Evolutionary conservation across 2,329 filamentous ascomycete genomes (phyloP).

Genomic region (Westerdykella aurantiaca): DNA sequence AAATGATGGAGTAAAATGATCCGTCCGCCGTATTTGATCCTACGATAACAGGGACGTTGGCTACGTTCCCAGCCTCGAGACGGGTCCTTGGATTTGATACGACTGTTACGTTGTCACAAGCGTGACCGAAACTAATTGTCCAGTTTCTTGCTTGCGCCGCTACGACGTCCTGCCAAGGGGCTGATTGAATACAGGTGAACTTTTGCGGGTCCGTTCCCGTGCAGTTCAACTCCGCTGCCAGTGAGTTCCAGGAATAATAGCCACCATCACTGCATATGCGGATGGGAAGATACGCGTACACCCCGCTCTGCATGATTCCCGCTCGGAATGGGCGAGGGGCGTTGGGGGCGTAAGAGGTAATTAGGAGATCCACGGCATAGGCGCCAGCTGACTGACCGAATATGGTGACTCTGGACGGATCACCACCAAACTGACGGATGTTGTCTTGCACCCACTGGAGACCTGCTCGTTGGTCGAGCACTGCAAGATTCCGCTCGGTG

Average conservation of each 20-base stretch:
- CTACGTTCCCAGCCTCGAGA: conserved; percentile 18
- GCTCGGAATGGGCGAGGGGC: conserved; percentile 23
- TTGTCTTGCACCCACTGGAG: conserved; percentile 39
- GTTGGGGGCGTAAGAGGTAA: conserved; percentile 22
- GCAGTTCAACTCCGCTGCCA: conserved; percentile 18
- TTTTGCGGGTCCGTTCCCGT: conserved; percentile 11
- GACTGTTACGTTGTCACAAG: conserved; percentile 19
- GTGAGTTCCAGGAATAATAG: conserved; percentile 16
- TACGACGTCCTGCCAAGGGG: conserved; percentile 14
- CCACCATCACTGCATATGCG: conserved; percentile 1
- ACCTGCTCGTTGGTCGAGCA: conserved; percentile 34
- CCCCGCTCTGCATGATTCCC: conserved; percentile 18
- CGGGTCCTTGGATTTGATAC: conserved; percentile 13
- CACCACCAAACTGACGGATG: conserved; percentile 46
- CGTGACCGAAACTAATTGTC: conserved; percentile 17
- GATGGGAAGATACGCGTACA: neutral
- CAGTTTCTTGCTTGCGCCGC: conserved; percentile 11
- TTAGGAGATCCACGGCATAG: conserved; percentile 19
- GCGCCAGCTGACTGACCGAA: conserved; percentile 28
- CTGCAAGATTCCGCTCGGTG: conserved; percentile 51
- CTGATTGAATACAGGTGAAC: conserved; percentile 19
- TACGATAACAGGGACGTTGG: conserved; percentile 19
- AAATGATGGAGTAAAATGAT: conserved; percentile 15
- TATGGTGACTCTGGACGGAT: conserved; percentile 47
- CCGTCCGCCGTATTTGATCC: conserved; percentile 26